Base-by-base conservation (phyloP, 768 basidiomycete species). In the Leccinellum rugosiceps region DNA sequence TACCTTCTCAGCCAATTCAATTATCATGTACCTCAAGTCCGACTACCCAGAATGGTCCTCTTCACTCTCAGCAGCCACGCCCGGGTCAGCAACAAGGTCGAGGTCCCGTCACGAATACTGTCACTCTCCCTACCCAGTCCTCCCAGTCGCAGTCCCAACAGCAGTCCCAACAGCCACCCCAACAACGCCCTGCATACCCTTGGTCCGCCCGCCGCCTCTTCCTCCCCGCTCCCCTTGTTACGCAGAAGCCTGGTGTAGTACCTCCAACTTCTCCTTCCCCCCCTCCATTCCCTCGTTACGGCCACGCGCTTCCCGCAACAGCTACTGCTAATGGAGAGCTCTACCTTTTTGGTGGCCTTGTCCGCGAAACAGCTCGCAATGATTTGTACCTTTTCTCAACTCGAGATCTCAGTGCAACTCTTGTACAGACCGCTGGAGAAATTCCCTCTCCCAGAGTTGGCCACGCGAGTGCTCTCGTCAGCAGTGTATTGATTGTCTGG, bases 401-500 rank as follows among this genome's bases (percentile, higher is more conserved):
- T 3, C 80, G 86, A 43, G 87, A 92, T 61, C 80, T 92, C 58
- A 83, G 88, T 15, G 88, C 92, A 8, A 86, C 85, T 11, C 80
- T 94, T 11, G 76, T 98, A 31, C 90, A 94, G 69, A 97, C 95
- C 0, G 83, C 80, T 13, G 97, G 97, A 5, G 92, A 95, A 65
- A 76, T 90, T 7, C 97, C 97, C 1, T 84, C 85, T 15, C 86
- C 93, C 0, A 79, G 97, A 61, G 95, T 98, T n/a, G 96, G 97
- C 0, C 97, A 99, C 76, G 93, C 94, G 3, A 89, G 90, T 72
- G 96, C 96, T 6, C 84, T 98, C 50, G 94, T 98, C 56, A 93
- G 94, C 72, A 94, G 90, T 67, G 96, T 98, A 50, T 78, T 99
- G 58, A 90, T 98, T 58, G 88, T 98, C 4, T 99, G 97, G 97